Base-by-base conservation (phyloP, 2,329 filamentous ascomycete species). In the Trichoderma sp. region DNA sequence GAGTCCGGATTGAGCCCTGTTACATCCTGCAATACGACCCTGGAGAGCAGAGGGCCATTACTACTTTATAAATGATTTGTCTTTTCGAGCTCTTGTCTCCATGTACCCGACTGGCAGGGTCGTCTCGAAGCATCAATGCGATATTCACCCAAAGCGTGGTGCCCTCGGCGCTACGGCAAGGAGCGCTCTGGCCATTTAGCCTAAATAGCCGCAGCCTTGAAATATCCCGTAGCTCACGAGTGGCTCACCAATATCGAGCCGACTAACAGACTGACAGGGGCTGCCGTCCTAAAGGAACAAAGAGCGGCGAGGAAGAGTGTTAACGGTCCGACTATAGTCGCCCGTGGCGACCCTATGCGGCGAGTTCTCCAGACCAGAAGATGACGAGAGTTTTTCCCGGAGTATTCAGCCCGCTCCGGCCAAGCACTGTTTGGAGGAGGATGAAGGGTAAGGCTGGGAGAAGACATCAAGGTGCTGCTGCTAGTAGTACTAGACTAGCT, bases 21-120 rank as follows among this genome's bases (percentile, higher is more conserved):
- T 46, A 66, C 64, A 66, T 66, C 64, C 54, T 51, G 64, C 54
- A 58, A 66, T 59, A 21, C 64, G 28, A 66, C 64, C 49, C 64
- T 66, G 39, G 39, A 18, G 16, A 66, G 21, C 39, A 66, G 64
- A 66, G 54, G 64, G 54, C 30, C 39, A 59, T 66, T 51, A 59
- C 54, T 58, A 66, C 64, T 66, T 59, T 66, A 66, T 66, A 66
- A 66, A 56, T 66, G 52, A 66, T 66, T 59, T 59, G 64, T 46
- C 64, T 51, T 51, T 51, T 46, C 28, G 24, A 28, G 16, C 28
- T n/a, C 28, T 26, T 11, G 39, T 51, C 32, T 66, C 64, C 64
- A 58, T 66, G 64, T 66, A 51, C 54, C 64, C 64, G 64, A 66
- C 64, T 54, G 39, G 21, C 52, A 58, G 46, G 39, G 63, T 37